These are phyloP conservation scores for Dipodascopsis uninucleata DNA, from an alignment of 805 yeast species.

Conservation along the genomic window DNA sequence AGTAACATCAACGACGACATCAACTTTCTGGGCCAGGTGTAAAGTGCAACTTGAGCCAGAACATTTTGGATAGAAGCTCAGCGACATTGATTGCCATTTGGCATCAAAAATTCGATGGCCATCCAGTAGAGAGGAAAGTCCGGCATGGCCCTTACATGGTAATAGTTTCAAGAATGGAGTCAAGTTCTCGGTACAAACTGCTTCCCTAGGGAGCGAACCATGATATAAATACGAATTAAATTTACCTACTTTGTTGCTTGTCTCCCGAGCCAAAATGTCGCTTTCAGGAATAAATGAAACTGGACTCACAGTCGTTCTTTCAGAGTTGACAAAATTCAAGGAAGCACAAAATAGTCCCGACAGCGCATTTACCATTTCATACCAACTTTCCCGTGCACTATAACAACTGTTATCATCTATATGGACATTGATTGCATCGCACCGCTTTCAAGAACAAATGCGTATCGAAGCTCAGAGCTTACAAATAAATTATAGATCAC, in stretches of 20 bases:
- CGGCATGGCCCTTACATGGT: constrained; percentile 90
- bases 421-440: too few species aligned
- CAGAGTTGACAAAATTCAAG: constrained; percentile 76
- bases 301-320: constrained; percentile 67
- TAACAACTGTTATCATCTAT: too few species aligned
- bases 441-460: too few species aligned
- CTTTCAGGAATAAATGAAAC: constrained; percentile 27
- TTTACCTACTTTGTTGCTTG: constrained; percentile 5
- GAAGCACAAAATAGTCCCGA: constrained; percentile 96
- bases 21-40: constrained; percentile 61
- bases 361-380: constrained; percentile 61
- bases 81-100: constrained; percentile 89
- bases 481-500: neutral
- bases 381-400: constrained; percentile 53
- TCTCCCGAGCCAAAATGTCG: neutral
- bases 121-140: constrained; percentile 76
- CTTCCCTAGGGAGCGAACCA: constrained; percentile 91
- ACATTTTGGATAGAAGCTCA: constrained; percentile 67
- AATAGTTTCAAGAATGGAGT: constrained; percentile 87
- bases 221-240: constrained; percentile 45
- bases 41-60: constrained; percentile 43
- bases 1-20: constrained; percentile 67
- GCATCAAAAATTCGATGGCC: constrained; percentile 76
- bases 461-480: neutral
- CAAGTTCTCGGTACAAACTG: constrained; percentile 92